These are phyloP conservation scores for Phytopythium delawarense DNA, from an alignment of 352 stramenopile species.

Conservation along the genomic window DNA sequence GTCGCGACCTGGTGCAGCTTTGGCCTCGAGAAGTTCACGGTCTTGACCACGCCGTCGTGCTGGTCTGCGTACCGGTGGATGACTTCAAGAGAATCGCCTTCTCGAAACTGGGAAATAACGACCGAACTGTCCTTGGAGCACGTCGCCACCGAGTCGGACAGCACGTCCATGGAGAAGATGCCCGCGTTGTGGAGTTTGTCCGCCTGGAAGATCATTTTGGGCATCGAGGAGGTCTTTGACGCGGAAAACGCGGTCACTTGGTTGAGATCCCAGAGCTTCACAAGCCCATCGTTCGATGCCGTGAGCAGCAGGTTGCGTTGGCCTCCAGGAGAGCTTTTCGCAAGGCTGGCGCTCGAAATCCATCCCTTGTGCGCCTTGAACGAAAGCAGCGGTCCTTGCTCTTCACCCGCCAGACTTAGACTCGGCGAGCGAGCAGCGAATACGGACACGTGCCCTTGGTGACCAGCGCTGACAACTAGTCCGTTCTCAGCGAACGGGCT, in stretches of 20 bases:
- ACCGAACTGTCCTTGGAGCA: constrained; percentile 53
- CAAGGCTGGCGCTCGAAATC: constrained; percentile 44
- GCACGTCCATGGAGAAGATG: constrained; percentile 47
- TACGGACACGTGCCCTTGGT: constrained; percentile 47
- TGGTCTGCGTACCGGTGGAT: constrained; percentile 33
- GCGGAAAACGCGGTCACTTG: constrained; percentile 13
- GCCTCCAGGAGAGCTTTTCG: constrained; percentile 12
- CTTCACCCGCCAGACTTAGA: constrained; percentile 7
- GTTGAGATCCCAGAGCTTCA: constrained; percentile 61
- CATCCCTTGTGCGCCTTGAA: constrained; percentile 52
- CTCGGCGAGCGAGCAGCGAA: constrained; percentile 13
- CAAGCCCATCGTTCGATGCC: constrained; percentile 37
- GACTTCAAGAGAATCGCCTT: constrained; percentile 11
- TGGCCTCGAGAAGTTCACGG: constrained; percentile 25
- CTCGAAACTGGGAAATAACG: constrained; percentile 25
- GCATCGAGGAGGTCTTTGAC: constrained; percentile 1
- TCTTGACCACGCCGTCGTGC: constrained; percentile 39
- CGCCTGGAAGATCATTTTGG: constrained; percentile 25
- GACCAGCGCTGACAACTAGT: constrained; percentile 33
- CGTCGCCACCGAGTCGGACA: constrained; percentile 26
- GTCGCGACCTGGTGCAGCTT: constrained; percentile 30
- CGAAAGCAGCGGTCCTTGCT: constrained; percentile 33
- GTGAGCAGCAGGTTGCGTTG: constrained; percentile 39
- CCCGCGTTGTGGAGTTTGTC: constrained; percentile 34
- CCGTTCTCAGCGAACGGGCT: constrained; percentile 32